Evolutionary conservation across 495 filamentous ascomycete species (phyloP).

Genomic region (Astrocystis sublimbata): DNA sequence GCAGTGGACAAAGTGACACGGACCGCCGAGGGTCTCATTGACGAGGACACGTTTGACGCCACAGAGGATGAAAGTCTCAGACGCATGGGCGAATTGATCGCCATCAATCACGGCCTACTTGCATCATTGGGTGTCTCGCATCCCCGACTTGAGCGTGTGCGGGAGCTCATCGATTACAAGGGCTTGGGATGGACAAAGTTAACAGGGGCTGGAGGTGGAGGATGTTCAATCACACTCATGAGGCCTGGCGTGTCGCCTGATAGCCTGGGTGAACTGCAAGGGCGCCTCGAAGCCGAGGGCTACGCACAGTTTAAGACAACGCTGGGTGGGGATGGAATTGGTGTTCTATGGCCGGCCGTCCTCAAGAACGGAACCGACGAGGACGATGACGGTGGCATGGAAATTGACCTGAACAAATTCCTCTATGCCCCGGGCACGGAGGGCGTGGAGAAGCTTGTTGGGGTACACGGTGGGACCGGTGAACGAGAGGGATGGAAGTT

Average conservation of each 20-base stretch:
- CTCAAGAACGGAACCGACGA: constrained; percentile 69
- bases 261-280: constrained; percentile 60
- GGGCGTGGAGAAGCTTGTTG: constrained; percentile 75
- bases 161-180: constrained; percentile 84
- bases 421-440: constrained; percentile 76
- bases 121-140: constrained; percentile 90
- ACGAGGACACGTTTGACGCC: constrained; percentile 61
- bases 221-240: constrained; percentile 89
- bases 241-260: constrained; percentile 57
- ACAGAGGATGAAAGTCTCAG: constrained; percentile 59
- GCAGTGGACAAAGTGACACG: constrained; percentile 79
- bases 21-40: constrained; percentile 71
- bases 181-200: constrained; percentile 97
- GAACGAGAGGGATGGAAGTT: constrained; percentile 90
- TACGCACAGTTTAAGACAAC: constrained; percentile 85
- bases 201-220: constrained; percentile 92
- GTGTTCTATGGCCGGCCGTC: constrained; percentile 88
- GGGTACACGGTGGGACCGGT: constrained; percentile 54
- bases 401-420: constrained; percentile 92
- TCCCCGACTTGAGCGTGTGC: constrained; percentile 85
- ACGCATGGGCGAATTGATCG: constrained; percentile 79
- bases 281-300: constrained; percentile 68
- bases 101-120: constrained; percentile 89
- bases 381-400: constrained; percentile 74
- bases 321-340: constrained; percentile 87